Base-by-base conservation (phyloP, 306 rosid genomes). In the Pterocarpus santalinus region DNA sequence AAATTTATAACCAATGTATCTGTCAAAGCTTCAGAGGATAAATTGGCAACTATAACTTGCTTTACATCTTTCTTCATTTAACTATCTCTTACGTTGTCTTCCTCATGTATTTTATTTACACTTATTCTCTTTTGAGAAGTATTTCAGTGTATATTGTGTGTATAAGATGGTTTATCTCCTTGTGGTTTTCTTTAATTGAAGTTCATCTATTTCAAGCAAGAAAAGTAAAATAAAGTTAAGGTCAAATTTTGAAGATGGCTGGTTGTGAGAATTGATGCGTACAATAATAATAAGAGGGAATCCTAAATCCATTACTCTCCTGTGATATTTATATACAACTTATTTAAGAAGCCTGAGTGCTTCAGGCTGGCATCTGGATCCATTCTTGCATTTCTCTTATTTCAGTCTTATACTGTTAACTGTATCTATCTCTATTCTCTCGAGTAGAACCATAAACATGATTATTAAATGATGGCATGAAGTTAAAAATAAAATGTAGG, bases 151-250 rank as follows among this genome's bases (percentile, higher is more conserved):
- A 5, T 56, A 5, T 30, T 14, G 7, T 32, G 5, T 62, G 67
- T 34, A 12, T 33, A 12, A 62, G 67, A 62, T 62, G 17, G 17
- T 33, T 33, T 63, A 63, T 63, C 17, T 34, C 17, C 68, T 34
- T 63, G 68, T 33, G 22, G 43, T 34, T 5, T 63, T 34, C 68
- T 63, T 63, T 63, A 43, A 33, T 63, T 63, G 68, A 63, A 61
- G 15, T 3, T 33, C 9, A 2, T 6, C 28, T 33, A 12, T 33
- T 62, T 33, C 28, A 22, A 22, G 28, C 28, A 22, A 22, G 28
- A 22, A 22, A 22, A 22, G 1, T 22, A 22, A 22, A 22, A 22
- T 22, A 22, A 22, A 22, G 33, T 33, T 32, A 62, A 62, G 41
- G 67, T 38, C 41, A 62, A 33, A 8, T 2, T 62, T 33, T 62